Evolutionary conservation across 2,329 filamentous ascomycete species (phyloP), one percentile per base, ranked within the genome.

Genomic region (Fusarium veterinarium): DNA sequence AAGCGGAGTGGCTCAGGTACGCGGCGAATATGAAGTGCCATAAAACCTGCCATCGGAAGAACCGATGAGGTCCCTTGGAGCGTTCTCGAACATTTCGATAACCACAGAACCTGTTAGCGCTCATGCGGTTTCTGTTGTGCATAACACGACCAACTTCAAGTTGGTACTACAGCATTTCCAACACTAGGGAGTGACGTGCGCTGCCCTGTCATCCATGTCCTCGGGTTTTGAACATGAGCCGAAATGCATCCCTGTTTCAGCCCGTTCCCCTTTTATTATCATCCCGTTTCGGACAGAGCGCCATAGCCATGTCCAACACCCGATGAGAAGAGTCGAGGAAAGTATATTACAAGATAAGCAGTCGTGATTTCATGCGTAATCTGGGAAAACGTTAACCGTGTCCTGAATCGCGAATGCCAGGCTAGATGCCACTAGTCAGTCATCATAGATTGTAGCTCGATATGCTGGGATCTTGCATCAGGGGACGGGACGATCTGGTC

Each of bases 401-500:
- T 35, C 37, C 40, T 62, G 64, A 68, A 65, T 68, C 64, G 65
- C 46, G 41, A 48, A 46, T 38, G 41, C 35, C 20, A 31, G 41
- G 28, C 44, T 42, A 65, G 51, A 57, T 42, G 62, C 38, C 62
- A 67, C 64, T 33, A 45, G 38, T 28, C 46, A 25, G 49, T 65
- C 61, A 57, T 66, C 38, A 60, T 65, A 62, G 62, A 67, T 53
- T 40, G 33, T 68, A 60, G 67, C 56, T 59, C 64, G 57, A 71
- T 60, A 69, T 53, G 44, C 40, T 64, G 58, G 48, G 73, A 75
- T 75, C 73, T 74, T 59, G 64, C 71, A 71, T 69, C 58, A 60
- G 61, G 63, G 55, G 60, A 64, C 73, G 73, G 73, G 73, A 74
- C 68, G 73, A 75, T 75, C 73, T 76, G 61, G 55, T 40, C 41